These are phyloP conservation scores for Penicillium waksmanii DNA, from an alignment of 495 filamentous ascomycete genomes.

Conservation along the genomic window DNA sequence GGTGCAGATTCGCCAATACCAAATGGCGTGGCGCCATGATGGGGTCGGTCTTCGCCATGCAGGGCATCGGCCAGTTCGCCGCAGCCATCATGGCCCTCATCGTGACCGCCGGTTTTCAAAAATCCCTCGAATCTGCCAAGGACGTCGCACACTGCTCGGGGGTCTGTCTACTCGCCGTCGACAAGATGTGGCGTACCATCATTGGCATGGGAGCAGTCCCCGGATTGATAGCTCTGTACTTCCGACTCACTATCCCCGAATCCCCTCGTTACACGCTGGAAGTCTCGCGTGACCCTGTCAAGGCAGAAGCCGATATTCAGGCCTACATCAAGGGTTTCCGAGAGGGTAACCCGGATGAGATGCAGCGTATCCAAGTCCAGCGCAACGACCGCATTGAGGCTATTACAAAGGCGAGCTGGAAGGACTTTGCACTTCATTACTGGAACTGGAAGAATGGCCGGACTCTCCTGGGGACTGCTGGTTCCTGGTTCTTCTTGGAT, in stretches of 20 bases:
- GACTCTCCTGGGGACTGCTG: conserved; percentile 74
- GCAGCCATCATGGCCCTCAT: conserved; percentile 74
- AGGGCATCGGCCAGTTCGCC: conserved; percentile 75
- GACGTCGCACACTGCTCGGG: conserved; percentile 59
- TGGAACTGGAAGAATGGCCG: conserved; percentile 67
- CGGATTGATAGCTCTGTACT: conserved; percentile 76
- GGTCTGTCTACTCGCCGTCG: conserved; percentile 68
- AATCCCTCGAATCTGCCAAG: conserved; percentile 59
- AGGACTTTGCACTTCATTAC: conserved; percentile 68
- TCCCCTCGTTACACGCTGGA: conserved; percentile 85
- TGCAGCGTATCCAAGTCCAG: conserved; percentile 55
- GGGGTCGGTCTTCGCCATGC: conserved; percentile 84
- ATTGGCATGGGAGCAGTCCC: conserved; percentile 83
- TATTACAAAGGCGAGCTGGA: conserved; percentile 64
- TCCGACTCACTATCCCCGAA: conserved; percentile 87
- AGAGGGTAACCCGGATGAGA: conserved; percentile 65
- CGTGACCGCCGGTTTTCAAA: conserved; percentile 71
- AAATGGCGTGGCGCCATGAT: conserved; percentile 89
- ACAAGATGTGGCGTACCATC: conserved; percentile 84
- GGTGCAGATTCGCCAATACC: conserved; percentile 71
- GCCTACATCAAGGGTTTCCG: conserved; percentile 61
- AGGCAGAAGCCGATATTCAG: conserved; percentile 67
- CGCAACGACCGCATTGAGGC: conserved; percentile 46
- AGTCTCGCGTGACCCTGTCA: conserved; percentile 70
- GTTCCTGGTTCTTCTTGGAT: conserved; percentile 80